A percentile compares a stretch with the other conserved stretches of the same genome.
phyloP scores from a whole-genome alignment of 2,329 filamentous ascomycete species.

The Colletotrichum gigasporum region DNA sequence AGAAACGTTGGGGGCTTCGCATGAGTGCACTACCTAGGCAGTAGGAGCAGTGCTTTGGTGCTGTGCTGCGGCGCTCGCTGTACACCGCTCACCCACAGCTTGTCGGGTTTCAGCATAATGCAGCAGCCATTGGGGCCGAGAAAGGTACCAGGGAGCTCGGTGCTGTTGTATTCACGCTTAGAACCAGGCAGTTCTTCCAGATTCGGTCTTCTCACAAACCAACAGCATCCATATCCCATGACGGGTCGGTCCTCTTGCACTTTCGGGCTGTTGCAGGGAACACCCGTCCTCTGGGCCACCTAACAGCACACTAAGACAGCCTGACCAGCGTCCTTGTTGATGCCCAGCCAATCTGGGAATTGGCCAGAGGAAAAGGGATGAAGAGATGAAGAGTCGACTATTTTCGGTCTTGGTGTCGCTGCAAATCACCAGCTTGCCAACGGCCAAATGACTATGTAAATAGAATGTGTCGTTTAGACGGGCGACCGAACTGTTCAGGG shows the following conservation, averaged over 20 bases:
- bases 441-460: background rate
- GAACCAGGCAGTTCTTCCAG: background rate
- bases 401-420: background rate
- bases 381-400: background rate
- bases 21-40: background rate
- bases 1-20: background rate
- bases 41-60: background rate
- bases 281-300: slow-evolving; percentile 1
- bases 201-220: background rate
- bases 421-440: background rate
- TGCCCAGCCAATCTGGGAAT: slow-evolving; percentile 1
- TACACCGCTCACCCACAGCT: background rate
- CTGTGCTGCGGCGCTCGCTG: too few relatives aligned
- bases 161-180: too few relatives aligned
- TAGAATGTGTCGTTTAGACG: background rate
- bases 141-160: background rate
- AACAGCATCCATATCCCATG: too few relatives aligned
- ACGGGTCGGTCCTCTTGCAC: too few relatives aligned
- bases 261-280: slow-evolving; percentile 11
- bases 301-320: slow-evolving; percentile 1
- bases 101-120: background rate
- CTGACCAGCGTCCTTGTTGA: slow-evolving; percentile 3
- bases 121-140: background rate
- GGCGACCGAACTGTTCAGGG: too few relatives aligned
- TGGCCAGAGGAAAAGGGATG: background rate